These are phyloP conservation scores for Lasiodiplodia sp. DNA, from an alignment of 2,329 filamentous ascomycete species.

Conservation along the genomic window DNA sequence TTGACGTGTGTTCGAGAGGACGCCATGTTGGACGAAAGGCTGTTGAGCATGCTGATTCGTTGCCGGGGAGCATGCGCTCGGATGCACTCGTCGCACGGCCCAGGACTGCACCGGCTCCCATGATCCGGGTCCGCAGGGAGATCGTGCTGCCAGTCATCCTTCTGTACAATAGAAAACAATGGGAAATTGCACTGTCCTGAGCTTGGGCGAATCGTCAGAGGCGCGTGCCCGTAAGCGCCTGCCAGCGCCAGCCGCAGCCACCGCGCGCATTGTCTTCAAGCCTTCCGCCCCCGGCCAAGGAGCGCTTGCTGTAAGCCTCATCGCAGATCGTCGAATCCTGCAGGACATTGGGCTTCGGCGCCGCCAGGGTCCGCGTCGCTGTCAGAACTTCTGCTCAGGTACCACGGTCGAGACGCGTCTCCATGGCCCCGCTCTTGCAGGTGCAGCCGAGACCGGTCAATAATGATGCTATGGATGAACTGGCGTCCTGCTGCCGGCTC, in stretches of 20 bases:
- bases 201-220: not conserved
- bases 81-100: not conserved
- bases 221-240: not conserved
- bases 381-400: not conserved
- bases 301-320: not conserved
- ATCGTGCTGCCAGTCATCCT: constrained; percentile 20
- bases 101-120: constrained; percentile 11
- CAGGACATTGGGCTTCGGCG: not conserved
- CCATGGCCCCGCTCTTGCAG: not conserved
- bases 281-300: constrained; percentile 1
- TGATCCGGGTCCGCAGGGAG: constrained; percentile 17
- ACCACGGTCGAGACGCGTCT: not conserved
- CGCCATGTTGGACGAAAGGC: not conserved
- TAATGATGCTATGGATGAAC: not conserved
- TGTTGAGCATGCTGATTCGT: constrained; percentile 1
- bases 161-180: not conserved
- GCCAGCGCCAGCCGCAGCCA: constrained; percentile 7
- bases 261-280: constrained; percentile 2
- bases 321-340: not conserved
- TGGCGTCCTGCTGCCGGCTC: constrained; percentile 6
- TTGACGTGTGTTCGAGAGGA: not conserved
- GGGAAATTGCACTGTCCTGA: not conserved
- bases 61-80: constrained; percentile 15
- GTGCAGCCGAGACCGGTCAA: constrained; percentile 2
- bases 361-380: not conserved